A percentile compares a stretch with the other conserved stretches of the same genome.
These are phyloP conservation scores for Myochromella boudieri DNA, from an alignment of 768 basidiomycete genomes.

Conservation along the genomic window DNA sequence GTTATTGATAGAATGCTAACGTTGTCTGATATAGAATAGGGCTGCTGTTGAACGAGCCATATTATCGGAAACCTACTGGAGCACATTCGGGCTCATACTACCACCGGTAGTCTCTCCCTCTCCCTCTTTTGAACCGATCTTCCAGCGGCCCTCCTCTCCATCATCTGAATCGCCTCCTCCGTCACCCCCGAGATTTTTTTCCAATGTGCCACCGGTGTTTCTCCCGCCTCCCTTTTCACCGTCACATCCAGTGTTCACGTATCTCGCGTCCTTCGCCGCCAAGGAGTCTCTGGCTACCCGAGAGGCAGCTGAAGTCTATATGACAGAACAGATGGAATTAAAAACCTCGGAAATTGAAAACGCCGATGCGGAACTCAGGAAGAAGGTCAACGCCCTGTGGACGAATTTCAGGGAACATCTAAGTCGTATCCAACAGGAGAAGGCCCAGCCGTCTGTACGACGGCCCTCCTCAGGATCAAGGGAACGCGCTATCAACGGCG, in stretches of 20 bases:
- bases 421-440: constrained; percentile 40
- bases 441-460: constrained; percentile 16
- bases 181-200: constrained; percentile 41
- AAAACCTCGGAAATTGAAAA: constrained; percentile 58
- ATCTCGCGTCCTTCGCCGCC: constrained; percentile 59
- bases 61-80: constrained; percentile 44
- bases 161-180: constrained; percentile 27
- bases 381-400: constrained; percentile 67
- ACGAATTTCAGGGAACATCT: constrained; percentile 50
- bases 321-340: constrained; percentile 49
- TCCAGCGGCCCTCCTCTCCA: constrained; percentile 22
- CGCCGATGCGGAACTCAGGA: constrained; percentile 52
- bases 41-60: constrained; percentile 33
- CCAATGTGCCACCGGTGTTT: constrained; percentile 59
- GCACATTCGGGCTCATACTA: constrained; percentile 46
- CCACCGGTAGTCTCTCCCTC: constrained; percentile 30
- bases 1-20: constrained; percentile 5
- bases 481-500: constrained; percentile 21
- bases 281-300: constrained; percentile 55
- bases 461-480: constrained; percentile 16
- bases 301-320: constrained; percentile 55
- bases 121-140: constrained; percentile 23
- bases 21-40: constrained; percentile 30
- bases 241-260: constrained; percentile 67
- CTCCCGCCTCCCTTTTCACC: constrained; percentile 78